Evolutionary conservation across 345 rosid genomes (phyloP), one percentile per base, ranked within the genome.

Genomic region (Rhodamnia rubescens): DNA sequence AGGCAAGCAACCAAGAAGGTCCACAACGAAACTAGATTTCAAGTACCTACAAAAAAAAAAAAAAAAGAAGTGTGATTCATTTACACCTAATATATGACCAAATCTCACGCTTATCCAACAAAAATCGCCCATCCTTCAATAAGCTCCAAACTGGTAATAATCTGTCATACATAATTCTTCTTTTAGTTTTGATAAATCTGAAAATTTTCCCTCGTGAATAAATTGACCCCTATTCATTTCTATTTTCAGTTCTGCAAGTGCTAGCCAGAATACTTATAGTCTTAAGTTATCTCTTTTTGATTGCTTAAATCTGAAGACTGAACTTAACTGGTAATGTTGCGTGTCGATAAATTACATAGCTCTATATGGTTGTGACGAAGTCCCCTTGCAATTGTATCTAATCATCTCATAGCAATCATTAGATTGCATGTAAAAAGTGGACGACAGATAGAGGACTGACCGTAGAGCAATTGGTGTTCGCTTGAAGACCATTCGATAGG

Each of bases 1-100:
- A 24, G 99, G 98, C 82, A 94, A 82, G 85, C 98, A 95, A 52
- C 96, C 93, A 5, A 95, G 90, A 24, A 95, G 53, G 86, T 96
- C 98, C 85, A 94, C 86, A 6, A 87, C 59, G 78, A 96, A 96
- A 14, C 94, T 85, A 18, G 99, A 95, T 75, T 91, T 96, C 87
- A 96, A 85, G 90, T 95, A 96, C 90, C 99, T 96, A 49, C 12
- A 42, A 74, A 49, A 47, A 64, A 64, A 32, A 42, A 36, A 36
- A 36, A 36, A 36, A 64, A 32, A 64, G 78, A 32, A 69, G 78
- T 3, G 78, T 32, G 47, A 16, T 69, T 69, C 21, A 32, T 32
- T 32, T 32, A 32, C 44, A 18, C 78, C 44, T 32, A 8, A 1
- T 57, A 47, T 84, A 6, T 18, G 27, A 78, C 10, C 3, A 58